Conservation (phyloP, 495 filamentous ascomycete genomes). For the Tuber magnatum region DNA sequence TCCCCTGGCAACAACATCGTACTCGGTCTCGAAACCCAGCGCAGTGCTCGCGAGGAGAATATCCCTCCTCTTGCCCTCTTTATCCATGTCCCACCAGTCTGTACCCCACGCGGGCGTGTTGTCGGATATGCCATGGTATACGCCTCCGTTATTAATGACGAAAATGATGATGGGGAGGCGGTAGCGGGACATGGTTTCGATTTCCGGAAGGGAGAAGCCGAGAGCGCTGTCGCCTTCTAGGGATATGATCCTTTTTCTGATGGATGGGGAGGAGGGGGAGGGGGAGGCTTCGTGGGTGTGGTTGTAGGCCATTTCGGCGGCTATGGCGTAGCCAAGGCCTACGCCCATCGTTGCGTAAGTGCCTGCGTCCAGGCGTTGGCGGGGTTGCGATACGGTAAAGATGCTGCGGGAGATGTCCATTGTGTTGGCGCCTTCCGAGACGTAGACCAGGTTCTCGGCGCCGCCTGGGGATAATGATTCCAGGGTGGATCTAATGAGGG, state of each 20-base stretch:
- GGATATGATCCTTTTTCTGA: constrained; percentile 53
- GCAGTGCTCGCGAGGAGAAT: constrained; percentile 50
- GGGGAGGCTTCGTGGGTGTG: constrained; percentile 27
- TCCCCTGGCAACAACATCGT: constrained; percentile 55
- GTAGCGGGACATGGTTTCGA: constrained; percentile 60
- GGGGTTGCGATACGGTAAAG: constrained; percentile 54
- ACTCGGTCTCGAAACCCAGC: constrained; percentile 53
- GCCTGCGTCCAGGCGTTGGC: constrained; percentile 57
- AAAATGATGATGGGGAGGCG: constrained; percentile 56
- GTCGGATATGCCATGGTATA: constrained; percentile 54
- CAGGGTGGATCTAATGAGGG: constrained; percentile 49
- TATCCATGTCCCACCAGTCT: constrained; percentile 42
- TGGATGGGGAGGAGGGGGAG: constrained; percentile 5
- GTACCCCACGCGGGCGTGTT: constrained; percentile 39
- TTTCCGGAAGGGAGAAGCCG: constrained; percentile 57
- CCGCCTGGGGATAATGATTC: constrained; percentile 40
- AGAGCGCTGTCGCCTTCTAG: constrained; percentile 60
- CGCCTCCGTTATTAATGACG: constrained; percentile 59
- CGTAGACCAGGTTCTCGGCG: constrained; percentile 53
- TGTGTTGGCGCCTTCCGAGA: constrained; percentile 62
- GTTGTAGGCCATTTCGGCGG: constrained; percentile 57
- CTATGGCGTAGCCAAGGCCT: constrained; percentile 58
- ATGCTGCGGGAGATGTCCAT: constrained; percentile 61
- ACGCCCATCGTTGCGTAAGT: constrained; percentile 65
- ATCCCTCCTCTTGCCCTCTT: constrained; percentile 38